These are phyloP conservation scores for Incumbomyces delicatus DNA, from an alignment of 2,329 filamentous ascomycete genomes.

Conservation along the genomic window DNA sequence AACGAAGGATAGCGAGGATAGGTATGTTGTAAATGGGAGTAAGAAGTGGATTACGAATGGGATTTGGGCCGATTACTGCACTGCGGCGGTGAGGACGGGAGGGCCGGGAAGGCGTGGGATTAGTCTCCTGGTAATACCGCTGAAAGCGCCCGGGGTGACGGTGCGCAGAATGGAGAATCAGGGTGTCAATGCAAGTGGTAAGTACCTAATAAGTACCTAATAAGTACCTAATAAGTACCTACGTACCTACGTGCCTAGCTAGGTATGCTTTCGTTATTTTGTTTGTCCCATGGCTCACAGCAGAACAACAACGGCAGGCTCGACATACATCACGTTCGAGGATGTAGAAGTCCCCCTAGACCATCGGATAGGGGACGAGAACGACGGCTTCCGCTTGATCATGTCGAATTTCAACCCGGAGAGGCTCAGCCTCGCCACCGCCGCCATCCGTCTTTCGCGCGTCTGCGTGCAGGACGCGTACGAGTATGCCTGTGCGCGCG, in stretches of 20 bases:
- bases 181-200: conserved; percentile 56
- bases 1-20: too few relatives aligned
- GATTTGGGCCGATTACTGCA: conserved; percentile 57
- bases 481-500: conserved; percentile 55
- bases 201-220: conserved; percentile 8
- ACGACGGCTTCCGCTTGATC: conserved; percentile 61
- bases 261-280: too few relatives aligned
- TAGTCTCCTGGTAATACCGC: conserved; percentile 57
- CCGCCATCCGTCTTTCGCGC: conserved; percentile 51
- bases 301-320: conserved; percentile 49
- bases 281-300: not conserved
- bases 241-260: too few relatives aligned
- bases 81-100: conserved; percentile 67
- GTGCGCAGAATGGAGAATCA: conserved; percentile 60
- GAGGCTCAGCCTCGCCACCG: conserved; percentile 57
- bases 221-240: too few relatives aligned
- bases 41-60: conserved; percentile 78
- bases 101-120: conserved; percentile 57
- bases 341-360: conserved; percentile 63
- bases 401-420: conserved; percentile 79
- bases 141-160: conserved; percentile 57
- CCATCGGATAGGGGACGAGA: conserved; percentile 61
- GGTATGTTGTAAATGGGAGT: conserved; percentile 60
- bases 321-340: conserved; percentile 66
- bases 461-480: conserved; percentile 53